Base-by-base conservation (phyloP, 345 rosid genomes). In the Salix koriyanagi region DNA sequence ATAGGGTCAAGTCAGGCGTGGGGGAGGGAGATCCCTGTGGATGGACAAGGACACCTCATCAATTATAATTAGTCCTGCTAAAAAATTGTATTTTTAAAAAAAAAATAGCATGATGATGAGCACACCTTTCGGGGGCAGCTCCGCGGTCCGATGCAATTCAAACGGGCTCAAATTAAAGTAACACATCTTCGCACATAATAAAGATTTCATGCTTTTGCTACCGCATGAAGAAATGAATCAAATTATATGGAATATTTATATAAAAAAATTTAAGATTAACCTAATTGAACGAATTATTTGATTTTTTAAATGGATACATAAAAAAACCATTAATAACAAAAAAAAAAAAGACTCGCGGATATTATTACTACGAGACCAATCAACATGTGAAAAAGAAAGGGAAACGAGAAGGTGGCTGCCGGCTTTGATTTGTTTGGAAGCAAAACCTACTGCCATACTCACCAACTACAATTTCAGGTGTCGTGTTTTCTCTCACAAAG, bases 1-100 rank as follows among this genome's bases (percentile, higher is more conserved):
- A 3, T 1, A 18, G 14, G 64, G 25, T 23, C 25, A 37, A 18
- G 58, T 67, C 80, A 66, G 41, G 81, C 72, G 82, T 76, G 37
- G 15, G 28, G 2, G 75, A 46, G 23, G 65, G 16, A 69, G 87
- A 80, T 86, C 78, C 77, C 73, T 64, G 70, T 46, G 77, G 74
- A 67, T 66, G 76, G 85, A 80, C 72, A 76, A 41, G 37, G 85
- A 82, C 85, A 73, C 62, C 78, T 81, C 86, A 69, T 80, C 85
- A 39, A 34, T 34, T 34, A 34, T 41, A 41, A 9, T 41, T 10
- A 41, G 12, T 41, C 44, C 13, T 10, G 44, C 11, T 41, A 2
- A 41, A 9, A 9, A 41, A 41, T 10, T 41, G 44, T 12, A 9
- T 9, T 42, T 28, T 1, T 1, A 1, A 2, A 10, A 42, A 42